Evolutionary conservation across 2,329 filamentous ascomycete genomes (phyloP), one percentile per base, ranked within the genome.

Genomic region (Diaporthe sp.): DNA sequence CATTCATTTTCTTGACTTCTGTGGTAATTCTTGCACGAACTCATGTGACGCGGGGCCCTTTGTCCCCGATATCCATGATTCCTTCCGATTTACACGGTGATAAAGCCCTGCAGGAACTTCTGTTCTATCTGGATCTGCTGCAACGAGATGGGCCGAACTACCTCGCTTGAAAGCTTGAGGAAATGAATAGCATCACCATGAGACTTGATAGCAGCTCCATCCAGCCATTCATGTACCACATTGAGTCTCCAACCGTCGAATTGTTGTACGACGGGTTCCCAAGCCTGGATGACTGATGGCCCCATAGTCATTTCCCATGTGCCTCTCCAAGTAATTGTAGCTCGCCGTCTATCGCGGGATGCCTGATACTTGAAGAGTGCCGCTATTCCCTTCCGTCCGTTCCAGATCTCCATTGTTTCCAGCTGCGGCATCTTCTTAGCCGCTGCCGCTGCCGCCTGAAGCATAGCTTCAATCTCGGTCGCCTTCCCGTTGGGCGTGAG

Each of bases 391-490:
- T 81, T 78, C 80, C 75, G 68, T 78, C 81, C 82, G 78, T 83
- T 83, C 81, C 81, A 83, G 70, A 83, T 81, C 77, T 83, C 81
- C 81, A 83, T 81, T 69, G 78, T 83, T 76, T 81, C 75, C 46
- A 83, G 77, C n/a, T 69, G 74, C 74, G 81, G 81, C 81, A 83
- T 84, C 74, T 79, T 80, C 44, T 79, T 79, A 39, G 81, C 82
- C 68, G 76, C 75, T 57, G 74, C 76, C 31, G 76, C 80, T 61
- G 79, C 81, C 76, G 76, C 77, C 76, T 74, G 77, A 72, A 79
- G 77, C 75, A 78, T 80, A 22, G 69, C 57, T 44, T 57, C 76
- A 62, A 81, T 81, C 75, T 79, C 42, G 39, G 28, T 55, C 65
- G 78, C 39, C 72, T 76, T 70, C 70, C 76, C 77, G 37, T 77